These are phyloP conservation scores for Lipomyces oligophaga DNA, from an alignment of 805 yeast species.

Conservation along the genomic window DNA sequence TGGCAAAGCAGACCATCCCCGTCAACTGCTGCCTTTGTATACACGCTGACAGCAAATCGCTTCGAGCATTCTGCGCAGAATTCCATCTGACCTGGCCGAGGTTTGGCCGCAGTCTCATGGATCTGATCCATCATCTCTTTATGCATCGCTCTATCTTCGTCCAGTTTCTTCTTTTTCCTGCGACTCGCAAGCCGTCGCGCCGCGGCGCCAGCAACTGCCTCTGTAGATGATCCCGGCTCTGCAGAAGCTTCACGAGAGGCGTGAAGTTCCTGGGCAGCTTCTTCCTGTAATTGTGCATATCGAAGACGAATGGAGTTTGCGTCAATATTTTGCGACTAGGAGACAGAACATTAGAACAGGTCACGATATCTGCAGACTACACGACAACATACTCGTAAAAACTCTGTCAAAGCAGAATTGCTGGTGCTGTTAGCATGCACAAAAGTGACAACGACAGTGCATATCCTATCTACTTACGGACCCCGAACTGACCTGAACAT, in stretches of 20 bases:
- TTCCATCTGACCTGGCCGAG: constrained; percentile 41
- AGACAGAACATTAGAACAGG: neutral
- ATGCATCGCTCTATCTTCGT: no score
- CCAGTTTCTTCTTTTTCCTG: constrained; percentile 22
- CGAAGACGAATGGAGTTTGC: constrained; percentile 23
- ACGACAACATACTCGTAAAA: constrained; percentile 28
- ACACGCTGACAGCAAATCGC: constrained; percentile 60
- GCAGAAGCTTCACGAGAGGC: neutral
- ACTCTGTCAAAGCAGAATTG: constrained; percentile 30
- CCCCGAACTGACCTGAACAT: no score
- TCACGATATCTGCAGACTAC: no score
- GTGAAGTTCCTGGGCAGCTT: constrained; percentile 7
- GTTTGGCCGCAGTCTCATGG: constrained; percentile 8
- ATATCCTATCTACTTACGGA: no score
- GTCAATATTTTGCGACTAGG: constrained; percentile 28
- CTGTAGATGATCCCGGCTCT: neutral
- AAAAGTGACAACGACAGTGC: no score
- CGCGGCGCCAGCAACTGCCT: constrained; percentile 1
- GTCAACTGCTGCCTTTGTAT: constrained; percentile 47
- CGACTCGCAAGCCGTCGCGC: neutral
- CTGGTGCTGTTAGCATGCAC: no score
- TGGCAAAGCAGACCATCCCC: constrained; percentile 53
- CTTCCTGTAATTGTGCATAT: constrained; percentile 13
- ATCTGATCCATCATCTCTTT: no score
- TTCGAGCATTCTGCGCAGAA: constrained; percentile 61